These are phyloP conservation scores for Gilbertella persicaria DNA, from an alignment of 371 early-diverging fungal genomes.

Conservation along the genomic window DNA sequence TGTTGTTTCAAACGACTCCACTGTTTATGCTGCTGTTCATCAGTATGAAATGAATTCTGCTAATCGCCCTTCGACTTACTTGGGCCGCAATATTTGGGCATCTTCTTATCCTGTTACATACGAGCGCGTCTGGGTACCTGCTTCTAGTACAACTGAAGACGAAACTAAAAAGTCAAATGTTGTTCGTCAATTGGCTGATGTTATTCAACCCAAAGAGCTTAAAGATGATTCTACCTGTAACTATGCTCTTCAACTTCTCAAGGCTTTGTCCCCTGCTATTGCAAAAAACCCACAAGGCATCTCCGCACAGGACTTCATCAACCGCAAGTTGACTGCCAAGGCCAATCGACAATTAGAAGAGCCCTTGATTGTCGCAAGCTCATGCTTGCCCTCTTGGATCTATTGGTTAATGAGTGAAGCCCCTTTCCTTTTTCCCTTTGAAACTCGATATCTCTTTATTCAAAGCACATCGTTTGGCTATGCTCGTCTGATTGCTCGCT, in stretches of 20 bases:
- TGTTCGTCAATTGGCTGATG: slow-evolving; percentile 19
- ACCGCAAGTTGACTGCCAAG: slow-evolving; percentile 82
- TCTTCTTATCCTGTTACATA: slow-evolving; percentile 58
- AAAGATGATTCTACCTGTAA: slow-evolving; percentile 31
- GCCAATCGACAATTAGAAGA: slow-evolving; percentile 85
- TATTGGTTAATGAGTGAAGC: slow-evolving; percentile 62
- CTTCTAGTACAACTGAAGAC: slow-evolving; percentile 9
- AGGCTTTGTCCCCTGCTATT: slow-evolving; percentile 34
- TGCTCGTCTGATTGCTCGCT: slow-evolving; percentile 69
- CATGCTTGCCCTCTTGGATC: slow-evolving; percentile 82
- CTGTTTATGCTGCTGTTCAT: slow-evolving; percentile 66
- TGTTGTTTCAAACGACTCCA: slow-evolving; percentile 54
- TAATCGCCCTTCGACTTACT: neutral
- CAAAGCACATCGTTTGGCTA: slow-evolving; percentile 88
- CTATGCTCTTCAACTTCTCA: slow-evolving; percentile 56
- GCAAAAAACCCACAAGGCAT: slow-evolving; percentile 28
- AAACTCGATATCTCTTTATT: slow-evolving; percentile 75
- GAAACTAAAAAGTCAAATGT: slow-evolving; percentile 13
- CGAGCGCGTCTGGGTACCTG: slow-evolving; percentile 35
- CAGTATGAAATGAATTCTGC: slow-evolving; percentile 41
- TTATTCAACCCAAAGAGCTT: slow-evolving; percentile 22
- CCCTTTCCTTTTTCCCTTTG: slow-evolving; percentile 86
- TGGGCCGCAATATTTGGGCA: slow-evolving; percentile 46
- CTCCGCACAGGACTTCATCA: slow-evolving; percentile 64
- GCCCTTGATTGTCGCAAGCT: slow-evolving; percentile 83